Evolutionary conservation across 805 yeast species (phyloP), one percentile per base, ranked within the genome.

Genomic region (Zygoascus tannicola): DNA sequence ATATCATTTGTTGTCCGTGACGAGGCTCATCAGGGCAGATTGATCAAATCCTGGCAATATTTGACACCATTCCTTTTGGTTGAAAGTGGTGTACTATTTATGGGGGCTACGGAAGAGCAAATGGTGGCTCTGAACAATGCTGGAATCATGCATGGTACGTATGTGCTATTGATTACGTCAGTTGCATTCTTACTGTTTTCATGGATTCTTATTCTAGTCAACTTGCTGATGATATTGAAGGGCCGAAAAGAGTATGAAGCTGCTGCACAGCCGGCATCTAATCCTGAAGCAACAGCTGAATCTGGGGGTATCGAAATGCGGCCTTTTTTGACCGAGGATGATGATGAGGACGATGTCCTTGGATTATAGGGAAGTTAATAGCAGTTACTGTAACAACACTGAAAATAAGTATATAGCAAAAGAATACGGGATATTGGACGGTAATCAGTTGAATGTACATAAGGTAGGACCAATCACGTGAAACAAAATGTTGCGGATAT

Each of bases 21-120:
- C 57, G 47, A 40, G 4, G 51, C 56, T n/a, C 54, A 53, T 44
- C 42, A 41, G 5, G 43, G 49, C 14, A 41, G 43, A 8, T 50
- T 56, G 19, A 75, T 85, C 19, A 57, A 69, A 33, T 71, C 88
- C 1, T 86, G 87, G 68, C 97, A 90, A 64, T 84, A 84, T 59
- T 56, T 87, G n/a, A 81, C 97, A 2, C 82, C 96, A 2, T 77
- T 86, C 60, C 75, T 86, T 43, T 68, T 90, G 41, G 74, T 86
- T 2, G 75, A 84, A 50, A 67, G 90, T 1, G 97, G 97, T 1
- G 61, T 82, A 5, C 57, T 85, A 49, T 90, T 90, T 60, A 88
- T 88, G 96, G 77, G 85, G 22, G 97, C 97, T 19, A 88, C 74
- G 50, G 96, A 88, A 59, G 95, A 90, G 60, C 95, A 88, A 58